phyloP scores from a whole-genome alignment of 768 basidiomycete species.

The Phylloporus arenicola region DNA sequence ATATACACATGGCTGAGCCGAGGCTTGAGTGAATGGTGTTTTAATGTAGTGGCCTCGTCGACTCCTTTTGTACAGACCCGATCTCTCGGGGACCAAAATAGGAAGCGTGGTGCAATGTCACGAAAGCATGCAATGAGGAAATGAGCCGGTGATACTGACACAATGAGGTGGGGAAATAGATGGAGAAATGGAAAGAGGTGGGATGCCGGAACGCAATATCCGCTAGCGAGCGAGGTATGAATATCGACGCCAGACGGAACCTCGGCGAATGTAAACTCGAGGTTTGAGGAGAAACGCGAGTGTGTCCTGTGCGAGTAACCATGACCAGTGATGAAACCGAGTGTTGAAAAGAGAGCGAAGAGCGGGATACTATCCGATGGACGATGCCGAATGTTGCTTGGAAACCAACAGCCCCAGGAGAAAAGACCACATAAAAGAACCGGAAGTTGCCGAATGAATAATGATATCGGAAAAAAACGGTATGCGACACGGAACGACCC shows the following conservation, averaged over 20 bases:
- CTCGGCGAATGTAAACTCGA: conserved; percentile 29
- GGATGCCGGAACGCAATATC: conserved; percentile 19
- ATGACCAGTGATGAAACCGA: conserved; percentile 30
- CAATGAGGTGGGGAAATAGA: conserved; percentile 32
- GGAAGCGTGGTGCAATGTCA: conserved; percentile 34
- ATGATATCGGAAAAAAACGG: conserved; percentile 35
- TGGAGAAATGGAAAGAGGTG: conserved; percentile 19
- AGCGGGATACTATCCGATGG: conserved; percentile 27
- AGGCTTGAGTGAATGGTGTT: conserved; percentile 21
- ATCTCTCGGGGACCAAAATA: conserved; percentile 27
- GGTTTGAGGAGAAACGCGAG: conserved; percentile 16
- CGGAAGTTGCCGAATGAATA: conserved; percentile 39
- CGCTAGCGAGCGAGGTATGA: conserved; percentile 42
- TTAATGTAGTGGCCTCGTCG: conserved; percentile 29
- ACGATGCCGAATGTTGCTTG: conserved; percentile 20
- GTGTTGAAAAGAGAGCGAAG: conserved; percentile 26
- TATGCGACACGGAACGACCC: conserved; percentile 22
- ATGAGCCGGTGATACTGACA: conserved; percentile 39
- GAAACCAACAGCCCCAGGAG: conserved; percentile 31
- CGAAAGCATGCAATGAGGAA: conserved; percentile 38
- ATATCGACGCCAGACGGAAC: conserved; percentile 35
- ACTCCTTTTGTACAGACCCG: conserved; percentile 37
- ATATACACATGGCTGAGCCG: conserved; percentile 32
- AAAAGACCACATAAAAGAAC: conserved; percentile 24
- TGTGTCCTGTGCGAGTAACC: conserved; percentile 37